A percentile compares a stretch with the other conserved stretches of the same genome.
These are phyloP conservation scores for Pyrus bretschneideri DNA, from an alignment of 306 rosid genomes.

Conservation along the genomic window DNA sequence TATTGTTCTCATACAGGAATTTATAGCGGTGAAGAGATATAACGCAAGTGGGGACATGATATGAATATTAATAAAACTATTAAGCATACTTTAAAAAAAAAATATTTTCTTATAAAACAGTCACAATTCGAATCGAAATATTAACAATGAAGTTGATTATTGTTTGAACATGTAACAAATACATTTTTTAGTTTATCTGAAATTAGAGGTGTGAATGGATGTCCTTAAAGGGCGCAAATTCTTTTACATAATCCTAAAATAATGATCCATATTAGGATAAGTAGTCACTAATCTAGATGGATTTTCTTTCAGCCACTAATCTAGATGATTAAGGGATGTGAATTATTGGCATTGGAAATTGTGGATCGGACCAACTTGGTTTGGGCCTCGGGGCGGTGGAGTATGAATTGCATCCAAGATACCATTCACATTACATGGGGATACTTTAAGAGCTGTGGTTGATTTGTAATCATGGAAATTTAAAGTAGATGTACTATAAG, in stretches of 20 bases:
- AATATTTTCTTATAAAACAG: background rate
- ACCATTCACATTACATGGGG: slow-evolving; percentile 18
- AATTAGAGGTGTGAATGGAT: background rate
- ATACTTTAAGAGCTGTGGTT: background rate
- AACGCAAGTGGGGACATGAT: slow-evolving; percentile 21
- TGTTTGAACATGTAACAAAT: background rate
- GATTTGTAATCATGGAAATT: slow-evolving; percentile 8
- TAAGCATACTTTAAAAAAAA: background rate
- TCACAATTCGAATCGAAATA: background rate
- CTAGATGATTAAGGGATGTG: slow-evolving; percentile 12
- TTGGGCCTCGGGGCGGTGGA: slow-evolving; percentile 17
- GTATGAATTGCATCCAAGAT: slow-evolving; percentile 11
- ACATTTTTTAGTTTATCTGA: background rate
- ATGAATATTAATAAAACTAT: background rate
- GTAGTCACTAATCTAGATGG: slow-evolving; percentile 10
- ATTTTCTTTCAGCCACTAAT: background rate
- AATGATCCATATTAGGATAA: background rate
- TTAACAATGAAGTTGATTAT: background rate
- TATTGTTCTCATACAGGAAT: slow-evolving; percentile 19
- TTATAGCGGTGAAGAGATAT: slow-evolving; percentile 34
- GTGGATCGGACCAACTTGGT: slow-evolving; percentile 16
- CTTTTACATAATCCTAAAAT: slow-evolving; percentile 7
- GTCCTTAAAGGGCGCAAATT: background rate
- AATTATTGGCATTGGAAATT: background rate
- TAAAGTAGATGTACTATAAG: background rate